Percentiles rank a stretch among this genome's conserved stretches.
Conservation (phyloP, 495 filamentous ascomycete species). For the Aspergillus nidulans region DNA sequence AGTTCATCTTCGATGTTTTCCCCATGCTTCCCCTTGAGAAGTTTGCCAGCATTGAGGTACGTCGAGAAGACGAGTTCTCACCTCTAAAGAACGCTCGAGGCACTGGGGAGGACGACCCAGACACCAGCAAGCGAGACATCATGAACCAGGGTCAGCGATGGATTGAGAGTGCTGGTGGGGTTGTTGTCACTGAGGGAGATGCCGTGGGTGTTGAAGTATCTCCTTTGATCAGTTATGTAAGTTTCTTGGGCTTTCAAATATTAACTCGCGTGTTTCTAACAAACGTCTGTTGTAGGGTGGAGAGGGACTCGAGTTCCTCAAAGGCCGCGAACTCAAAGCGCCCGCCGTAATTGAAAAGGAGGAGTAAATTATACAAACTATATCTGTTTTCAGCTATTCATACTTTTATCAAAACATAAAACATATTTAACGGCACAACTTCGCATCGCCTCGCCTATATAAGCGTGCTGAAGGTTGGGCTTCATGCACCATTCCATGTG, state of each 20-base stretch:
- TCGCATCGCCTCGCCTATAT: not conserved
- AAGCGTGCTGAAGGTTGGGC: not conserved
- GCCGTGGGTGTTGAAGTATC: conserved; percentile 82
- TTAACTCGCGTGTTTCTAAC: conserved; percentile 16
- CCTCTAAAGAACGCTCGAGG: conserved; percentile 94
- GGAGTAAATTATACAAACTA: conserved; percentile 29
- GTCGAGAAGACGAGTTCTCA: conserved; percentile 96
- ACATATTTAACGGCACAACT: not conserved
- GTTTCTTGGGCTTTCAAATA: conserved; percentile 32
- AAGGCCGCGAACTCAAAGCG: conserved; percentile 69
- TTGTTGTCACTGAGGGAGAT: conserved; percentile 64
- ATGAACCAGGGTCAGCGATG: conserved; percentile 83
- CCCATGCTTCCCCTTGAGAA: conserved; percentile 79
- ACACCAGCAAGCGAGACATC: conserved; percentile 86
- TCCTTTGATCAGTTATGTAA: conserved; percentile 92
- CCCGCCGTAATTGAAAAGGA: conserved; percentile 75
- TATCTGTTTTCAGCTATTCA: not conserved
- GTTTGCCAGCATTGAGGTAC: conserved; percentile 94
- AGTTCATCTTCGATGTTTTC: conserved; percentile 99
- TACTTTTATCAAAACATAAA: not conserved
- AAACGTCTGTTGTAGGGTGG: conserved; percentile 64
- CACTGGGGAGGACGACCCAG: conserved; percentile 87
- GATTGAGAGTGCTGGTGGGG: conserved; percentile 72
- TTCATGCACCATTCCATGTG: too few relatives aligned
- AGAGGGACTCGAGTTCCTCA: conserved; percentile 78